These are phyloP conservation scores for Pinus albicaulis DNA, from an alignment of 75 land plant species.

Conservation along the genomic window DNA sequence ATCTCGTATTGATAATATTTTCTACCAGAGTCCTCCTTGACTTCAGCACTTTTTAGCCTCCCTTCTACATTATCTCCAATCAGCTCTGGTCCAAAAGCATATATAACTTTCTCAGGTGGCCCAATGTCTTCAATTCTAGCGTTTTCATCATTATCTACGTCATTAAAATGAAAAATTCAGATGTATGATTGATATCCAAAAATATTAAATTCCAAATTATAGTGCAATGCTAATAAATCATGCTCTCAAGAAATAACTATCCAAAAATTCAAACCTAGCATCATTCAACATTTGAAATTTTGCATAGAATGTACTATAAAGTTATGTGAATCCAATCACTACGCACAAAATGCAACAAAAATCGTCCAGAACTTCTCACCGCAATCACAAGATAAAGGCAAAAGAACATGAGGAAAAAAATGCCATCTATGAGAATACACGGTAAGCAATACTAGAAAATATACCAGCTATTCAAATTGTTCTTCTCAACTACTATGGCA, in stretches of 20 bases:
- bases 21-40: slow-evolving; percentile 62
- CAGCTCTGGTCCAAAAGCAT: slow-evolving; percentile 95
- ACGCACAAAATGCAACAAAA: neutral
- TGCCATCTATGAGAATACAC: neutral
- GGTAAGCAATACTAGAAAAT: neutral
- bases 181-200: neutral
- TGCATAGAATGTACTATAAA: neutral
- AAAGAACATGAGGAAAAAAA: neutral
- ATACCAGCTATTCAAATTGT: neutral
- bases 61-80: slow-evolving; percentile 95
- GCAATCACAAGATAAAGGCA: neutral
- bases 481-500: neutral
- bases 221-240: neutral
- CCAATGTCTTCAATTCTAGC: slow-evolving; percentile 83
- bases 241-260: neutral
- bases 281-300: neutral
- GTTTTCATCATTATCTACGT: slow-evolving; percentile 63
- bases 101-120: slow-evolving; percentile 85
- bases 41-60: slow-evolving; percentile 68
- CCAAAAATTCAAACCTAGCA: neutral
- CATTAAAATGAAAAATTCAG: slow-evolving; percentile 2
- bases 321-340: neutral
- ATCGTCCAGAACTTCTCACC: neutral
- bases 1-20: slow-evolving; percentile 88
- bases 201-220: neutral